Evolutionary conservation across 1,139 yeast species (phyloP).

Genomic region (Kurtzmaniella quercitrusa): DNA sequence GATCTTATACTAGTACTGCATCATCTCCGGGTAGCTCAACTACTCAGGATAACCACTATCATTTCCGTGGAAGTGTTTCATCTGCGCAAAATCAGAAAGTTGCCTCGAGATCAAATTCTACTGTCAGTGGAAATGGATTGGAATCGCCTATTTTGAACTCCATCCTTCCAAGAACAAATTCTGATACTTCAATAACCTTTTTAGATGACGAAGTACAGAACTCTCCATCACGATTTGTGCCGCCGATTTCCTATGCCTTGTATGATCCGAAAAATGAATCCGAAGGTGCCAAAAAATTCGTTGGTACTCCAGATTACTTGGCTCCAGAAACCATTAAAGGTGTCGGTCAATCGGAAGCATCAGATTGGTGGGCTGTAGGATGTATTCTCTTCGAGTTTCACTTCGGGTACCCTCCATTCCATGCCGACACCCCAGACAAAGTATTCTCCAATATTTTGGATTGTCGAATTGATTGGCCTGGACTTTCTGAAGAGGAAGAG

Average conservation of each 20-base stretch:
- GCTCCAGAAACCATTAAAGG: constrained; percentile 96
- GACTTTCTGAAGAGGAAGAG: constrained; percentile 51
- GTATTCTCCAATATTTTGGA: constrained; percentile 79
- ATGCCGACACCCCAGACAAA: constrained; percentile 71
- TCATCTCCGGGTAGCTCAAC: constrained; percentile 6
- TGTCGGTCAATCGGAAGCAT: constrained; percentile 74
- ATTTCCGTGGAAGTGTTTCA: constrained; percentile 8
- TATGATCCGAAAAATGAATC: constrained; percentile 64
- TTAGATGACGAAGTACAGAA: constrained; percentile 44
- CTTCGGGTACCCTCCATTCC: constrained; percentile 95
- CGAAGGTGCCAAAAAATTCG: constrained; percentile 50
- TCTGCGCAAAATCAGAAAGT: constrained; percentile 2
- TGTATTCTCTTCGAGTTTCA: constrained; percentile 90
- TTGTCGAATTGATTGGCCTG: constrained; percentile 84
- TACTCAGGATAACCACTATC: constrained; percentile 8
- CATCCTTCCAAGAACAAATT: constrained; percentile 42
- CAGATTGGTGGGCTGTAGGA: constrained; percentile 99
- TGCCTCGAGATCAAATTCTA: constrained; percentile 22
- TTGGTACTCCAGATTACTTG: constrained; percentile 96
- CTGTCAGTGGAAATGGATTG: constrained; percentile 22
- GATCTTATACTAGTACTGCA: background rate
- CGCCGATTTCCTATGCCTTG: constrained; percentile 48
- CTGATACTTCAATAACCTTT: constrained; percentile 54
- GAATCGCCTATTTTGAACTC: constrained; percentile 53
- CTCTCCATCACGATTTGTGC: constrained; percentile 21